Evolutionary conservation across 345 rosid species (phyloP), one percentile per base, ranked within the genome.

Genomic region (Angophora floribunda): DNA sequence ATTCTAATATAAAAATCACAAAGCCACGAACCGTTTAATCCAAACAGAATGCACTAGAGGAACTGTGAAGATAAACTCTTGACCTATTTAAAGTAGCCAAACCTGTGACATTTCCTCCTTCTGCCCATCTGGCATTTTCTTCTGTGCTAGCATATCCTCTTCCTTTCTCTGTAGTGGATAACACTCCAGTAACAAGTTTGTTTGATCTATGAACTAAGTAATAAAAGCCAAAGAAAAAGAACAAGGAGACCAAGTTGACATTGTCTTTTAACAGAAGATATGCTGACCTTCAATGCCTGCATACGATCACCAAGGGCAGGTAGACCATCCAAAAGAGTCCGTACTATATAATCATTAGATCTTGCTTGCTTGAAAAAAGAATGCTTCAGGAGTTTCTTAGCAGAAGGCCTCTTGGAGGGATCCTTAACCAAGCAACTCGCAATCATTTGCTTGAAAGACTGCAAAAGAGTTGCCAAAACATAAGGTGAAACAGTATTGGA

Each of bases 361-460:
- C 98, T 93, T 1, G 98, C 99, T 95, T 98, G 99, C 94, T 91
- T 98, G 92, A 98, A 98, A 93, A 98, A 98, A n/a, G 99, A 92
- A 92, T 98, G 99, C 93, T 93, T 98, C 67, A 95, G 86, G 90
- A 98, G 91, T 89, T 96, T 98, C 89, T 92, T 94, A 41, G 98
- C 96, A 52, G 99, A 94, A 63, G 99, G 99, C 89, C 99, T 94
- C 93, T 98, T 98, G 36, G 95, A 92, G 87, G 99, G 99, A 92
- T 98, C 99, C 93, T 98, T 98, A 45, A 97, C 99, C 93, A 98
- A 94, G 93, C 99, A 98, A 89, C 98, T 98, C 49, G 99, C 99
- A 88, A 95, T 97, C 99, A 98, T 98, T 91, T 98, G 99, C 95
- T 98, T 98, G 91, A 98, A 98, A 88, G 98, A 97, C 99, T 97